A percentile compares a stretch with the other conserved stretches of the same genome.
Conservation (phyloP, 345 rosid genomes). For the Zanthoxylum bungeanum region DNA sequence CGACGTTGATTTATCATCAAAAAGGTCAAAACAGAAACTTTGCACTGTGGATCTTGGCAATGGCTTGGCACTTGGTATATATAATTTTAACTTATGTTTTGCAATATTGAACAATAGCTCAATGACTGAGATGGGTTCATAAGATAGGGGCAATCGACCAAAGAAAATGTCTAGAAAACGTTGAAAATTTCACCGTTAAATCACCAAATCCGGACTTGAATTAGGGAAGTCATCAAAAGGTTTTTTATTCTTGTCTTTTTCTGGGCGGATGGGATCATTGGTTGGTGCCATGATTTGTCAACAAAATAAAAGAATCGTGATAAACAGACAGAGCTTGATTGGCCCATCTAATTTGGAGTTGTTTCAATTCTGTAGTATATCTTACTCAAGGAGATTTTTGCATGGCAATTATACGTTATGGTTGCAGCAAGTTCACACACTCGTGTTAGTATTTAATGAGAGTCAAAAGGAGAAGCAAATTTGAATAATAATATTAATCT, state of each 20-base stretch:
- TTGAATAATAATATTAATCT: not conserved
- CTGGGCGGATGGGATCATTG: not conserved
- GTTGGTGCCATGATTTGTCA: not conserved
- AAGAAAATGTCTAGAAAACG: no score
- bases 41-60: conserved; percentile 6
- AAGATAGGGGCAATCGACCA: not conserved
- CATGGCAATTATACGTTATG: not conserved
- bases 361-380: not conserved
- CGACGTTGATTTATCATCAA: conserved; percentile 36
- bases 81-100: not conserved
- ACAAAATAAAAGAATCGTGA: not conserved
- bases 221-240: not conserved
- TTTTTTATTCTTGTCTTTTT: not conserved
- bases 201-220: no score
- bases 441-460: not conserved
- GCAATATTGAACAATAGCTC: not conserved
- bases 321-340: not conserved
- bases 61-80: not conserved
- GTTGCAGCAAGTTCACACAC: not conserved
- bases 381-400: no score
- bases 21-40: not conserved
- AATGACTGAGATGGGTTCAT: not conserved
- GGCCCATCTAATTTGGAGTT: not conserved
- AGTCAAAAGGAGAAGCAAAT: not conserved
- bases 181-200: no score